phyloP scores from a whole-genome alignment of 371 early-diverging fungal genomes.

The Cokeromyces recurvatus region DNA sequence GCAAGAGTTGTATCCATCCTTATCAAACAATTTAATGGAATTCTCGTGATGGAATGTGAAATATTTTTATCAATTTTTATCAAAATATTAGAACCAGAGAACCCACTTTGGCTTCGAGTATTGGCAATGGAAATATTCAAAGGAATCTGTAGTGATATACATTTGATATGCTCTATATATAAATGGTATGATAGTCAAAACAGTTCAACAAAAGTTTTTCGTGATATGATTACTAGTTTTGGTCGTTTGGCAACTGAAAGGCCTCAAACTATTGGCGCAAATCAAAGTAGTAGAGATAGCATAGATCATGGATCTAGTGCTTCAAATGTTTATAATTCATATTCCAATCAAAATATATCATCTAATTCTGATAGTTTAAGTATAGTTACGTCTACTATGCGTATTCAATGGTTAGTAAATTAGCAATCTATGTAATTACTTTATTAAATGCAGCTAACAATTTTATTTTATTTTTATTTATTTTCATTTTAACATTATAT shows the following conservation, averaged over 20 bases:
- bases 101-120: slow-evolving; percentile 84
- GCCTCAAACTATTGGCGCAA: slow-evolving; percentile 61
- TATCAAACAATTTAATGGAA: slow-evolving; percentile 72
- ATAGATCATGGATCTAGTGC: slow-evolving; percentile 23
- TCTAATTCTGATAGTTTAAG: slow-evolving; percentile 31
- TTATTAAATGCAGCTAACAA: background rate
- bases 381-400: slow-evolving; percentile 54
- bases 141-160: slow-evolving; percentile 59
- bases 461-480: background rate
- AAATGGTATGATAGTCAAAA: slow-evolving; percentile 69
- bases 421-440: background rate
- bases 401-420: slow-evolving; percentile 73
- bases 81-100: slow-evolving; percentile 75
- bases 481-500: background rate
- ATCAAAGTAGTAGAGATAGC: slow-evolving; percentile 48
- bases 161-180: slow-evolving; percentile 65
- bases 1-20: slow-evolving; percentile 79
- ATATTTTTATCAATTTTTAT: slow-evolving; percentile 88
- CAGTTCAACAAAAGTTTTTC: slow-evolving; percentile 72
- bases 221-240: slow-evolving; percentile 76
- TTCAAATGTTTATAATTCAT: background rate
- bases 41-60: slow-evolving; percentile 86
- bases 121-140: slow-evolving; percentile 84
- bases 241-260: slow-evolving; percentile 78
- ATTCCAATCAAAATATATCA: slow-evolving; percentile 4